A percentile compares a stretch with the other conserved stretches of the same genome.
Conservation (phyloP, 23 red algal genomes). For the Gracilariopsis chorda region DNA sequence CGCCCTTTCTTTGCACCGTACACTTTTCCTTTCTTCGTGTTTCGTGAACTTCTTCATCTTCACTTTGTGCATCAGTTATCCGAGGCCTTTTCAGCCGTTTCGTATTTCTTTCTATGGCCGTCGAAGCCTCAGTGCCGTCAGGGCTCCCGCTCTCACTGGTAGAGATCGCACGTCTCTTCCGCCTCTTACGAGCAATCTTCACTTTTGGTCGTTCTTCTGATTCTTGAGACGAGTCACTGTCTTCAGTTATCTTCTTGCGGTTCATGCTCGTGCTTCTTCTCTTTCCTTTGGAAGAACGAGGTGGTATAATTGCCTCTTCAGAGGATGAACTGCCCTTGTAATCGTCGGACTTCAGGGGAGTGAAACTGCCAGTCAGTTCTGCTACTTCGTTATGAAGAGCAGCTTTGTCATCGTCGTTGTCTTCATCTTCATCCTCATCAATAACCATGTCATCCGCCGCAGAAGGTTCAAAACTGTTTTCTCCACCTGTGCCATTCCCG, state of each 20-base stretch:
- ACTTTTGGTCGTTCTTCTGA: slow-evolving; percentile 1
- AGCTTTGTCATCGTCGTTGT: slow-evolving; percentile 44
- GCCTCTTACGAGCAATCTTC: not conserved
- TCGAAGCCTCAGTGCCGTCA: not conserved
- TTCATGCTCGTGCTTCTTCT: not conserved
- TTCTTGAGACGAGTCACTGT: not conserved
- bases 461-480: slow-evolving; percentile 25
- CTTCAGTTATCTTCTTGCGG: not conserved
- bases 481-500: slow-evolving; percentile 39
- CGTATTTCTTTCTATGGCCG: not conserved
- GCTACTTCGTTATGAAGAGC: not conserved
- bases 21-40: not conserved
- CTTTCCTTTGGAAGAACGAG: not conserved
- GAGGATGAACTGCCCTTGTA: slow-evolving; percentile 14
- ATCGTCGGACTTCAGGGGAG: not conserved
- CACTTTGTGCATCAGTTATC: slow-evolving; percentile 9
- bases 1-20: not conserved
- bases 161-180: not conserved
- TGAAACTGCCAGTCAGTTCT: not conserved
- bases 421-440: slow-evolving; percentile 72
- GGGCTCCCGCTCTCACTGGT: not conserved
- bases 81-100: not conserved
- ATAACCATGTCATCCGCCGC: slow-evolving; percentile 56
- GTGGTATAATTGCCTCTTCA: slow-evolving; percentile 20
- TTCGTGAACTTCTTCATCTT: not conserved